Conservation (phyloP, 148 eudicot species). For the Talinum fruticosum region DNA sequence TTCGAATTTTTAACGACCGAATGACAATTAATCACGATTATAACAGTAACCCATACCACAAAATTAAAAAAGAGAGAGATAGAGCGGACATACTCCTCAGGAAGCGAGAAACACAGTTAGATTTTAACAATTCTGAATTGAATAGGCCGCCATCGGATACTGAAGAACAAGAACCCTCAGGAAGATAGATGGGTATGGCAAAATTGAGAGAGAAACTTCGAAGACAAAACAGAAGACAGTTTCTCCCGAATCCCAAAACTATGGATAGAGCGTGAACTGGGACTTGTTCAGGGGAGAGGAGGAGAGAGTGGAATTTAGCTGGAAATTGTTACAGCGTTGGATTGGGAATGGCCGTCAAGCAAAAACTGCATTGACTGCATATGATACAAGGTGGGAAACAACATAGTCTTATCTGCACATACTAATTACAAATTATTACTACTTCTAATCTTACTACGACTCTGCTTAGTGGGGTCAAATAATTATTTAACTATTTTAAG, state of each 20-base stretch:
- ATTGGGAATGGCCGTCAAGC: background rate
- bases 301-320: background rate
- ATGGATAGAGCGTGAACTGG: background rate
- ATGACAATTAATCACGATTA: background rate
- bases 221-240: constrained; percentile 6
- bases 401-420: constrained; percentile 18
- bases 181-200: background rate
- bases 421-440: too few species aligned
- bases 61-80: background rate
- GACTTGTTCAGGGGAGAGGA: background rate
- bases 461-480: background rate
- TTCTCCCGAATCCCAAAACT: constrained; percentile 7
- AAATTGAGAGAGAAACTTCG: constrained; percentile 4
- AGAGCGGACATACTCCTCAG: constrained; percentile 23
- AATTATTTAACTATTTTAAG: background rate
- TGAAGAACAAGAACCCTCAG: constrained; percentile 29
- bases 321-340: background rate
- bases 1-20: background rate
- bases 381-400: background rate
- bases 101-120: constrained; percentile 19
- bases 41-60: constrained; percentile 9
- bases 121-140: constrained; percentile 18
- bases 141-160: background rate
- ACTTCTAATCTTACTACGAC: background rate
- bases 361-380: constrained; percentile 11